Conservation (phyloP, 345 rosid genomes). For the Salix caprea region DNA sequence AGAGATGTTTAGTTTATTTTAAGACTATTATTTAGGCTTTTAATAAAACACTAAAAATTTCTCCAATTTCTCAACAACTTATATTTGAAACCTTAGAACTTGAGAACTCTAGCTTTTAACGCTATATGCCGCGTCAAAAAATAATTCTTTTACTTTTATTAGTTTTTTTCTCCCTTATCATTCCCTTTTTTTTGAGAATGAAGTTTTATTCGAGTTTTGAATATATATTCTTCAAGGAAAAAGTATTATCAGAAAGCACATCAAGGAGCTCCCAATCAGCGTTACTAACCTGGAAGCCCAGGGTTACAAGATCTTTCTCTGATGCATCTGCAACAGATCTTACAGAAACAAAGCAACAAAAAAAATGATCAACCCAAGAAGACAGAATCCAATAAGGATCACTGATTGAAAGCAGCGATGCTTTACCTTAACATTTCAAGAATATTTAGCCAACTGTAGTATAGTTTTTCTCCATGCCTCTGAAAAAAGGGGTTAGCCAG, state of each 20-base stretch:
- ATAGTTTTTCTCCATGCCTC: constrained; percentile 90
- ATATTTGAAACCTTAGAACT: too few relatives aligned
- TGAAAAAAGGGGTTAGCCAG: constrained; percentile 24
- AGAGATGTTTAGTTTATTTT: too few relatives aligned
- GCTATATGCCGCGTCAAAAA: too few relatives aligned
- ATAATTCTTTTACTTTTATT: too few relatives aligned
- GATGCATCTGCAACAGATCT: constrained; percentile 94
- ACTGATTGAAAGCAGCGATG: constrained; percentile 6
- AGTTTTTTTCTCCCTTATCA: too few relatives aligned
- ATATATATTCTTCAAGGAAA: not conserved
- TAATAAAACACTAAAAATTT: too few relatives aligned
- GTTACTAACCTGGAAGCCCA: constrained; percentile 88
- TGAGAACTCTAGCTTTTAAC: too few relatives aligned
- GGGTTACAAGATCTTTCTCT: constrained; percentile 83
- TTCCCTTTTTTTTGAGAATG: too few relatives aligned
- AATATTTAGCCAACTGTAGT: constrained; percentile 80
- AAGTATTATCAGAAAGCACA: not conserved
- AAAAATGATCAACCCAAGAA: constrained; percentile 10
- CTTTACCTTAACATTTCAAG: constrained; percentile 87
- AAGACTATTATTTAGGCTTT: too few relatives aligned
- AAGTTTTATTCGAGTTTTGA: too few relatives aligned
- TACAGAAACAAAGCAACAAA: constrained; percentile 15
- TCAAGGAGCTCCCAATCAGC: not conserved
- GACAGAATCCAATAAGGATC: constrained; percentile 9
- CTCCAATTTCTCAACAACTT: too few relatives aligned